phyloP scores from a whole-genome alignment of 2,329 filamentous ascomycete genomes.

The Neonectria magnoliae region DNA sequence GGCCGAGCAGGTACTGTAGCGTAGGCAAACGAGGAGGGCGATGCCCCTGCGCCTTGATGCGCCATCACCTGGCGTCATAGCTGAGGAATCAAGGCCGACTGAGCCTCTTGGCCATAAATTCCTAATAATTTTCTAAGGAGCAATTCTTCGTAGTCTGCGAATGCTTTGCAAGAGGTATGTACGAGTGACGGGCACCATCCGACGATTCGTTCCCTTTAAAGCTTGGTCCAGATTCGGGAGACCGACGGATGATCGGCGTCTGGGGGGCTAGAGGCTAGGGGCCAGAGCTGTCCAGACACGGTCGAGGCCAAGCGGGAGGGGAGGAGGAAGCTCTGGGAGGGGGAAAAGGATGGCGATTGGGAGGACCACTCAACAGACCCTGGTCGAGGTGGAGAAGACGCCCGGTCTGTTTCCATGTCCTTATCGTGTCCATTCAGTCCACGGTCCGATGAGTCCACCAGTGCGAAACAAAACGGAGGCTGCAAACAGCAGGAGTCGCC shows the following conservation, averaged over 20 bases:
- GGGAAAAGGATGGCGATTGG: conserved; percentile 3
- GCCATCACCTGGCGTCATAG: neutral
- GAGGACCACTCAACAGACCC: conserved; percentile 1
- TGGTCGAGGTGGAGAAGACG: conserved; percentile 11
- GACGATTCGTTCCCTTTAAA: neutral
- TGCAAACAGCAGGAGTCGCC: neutral
- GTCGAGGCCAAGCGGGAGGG: conserved; percentile 27
- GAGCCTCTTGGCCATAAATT: neutral
- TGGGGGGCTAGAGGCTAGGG: conserved; percentile 36
- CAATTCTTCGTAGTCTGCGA: neutral
- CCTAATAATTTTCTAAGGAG: neutral
- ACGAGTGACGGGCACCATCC: neutral
- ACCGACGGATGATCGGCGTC: conserved; percentile 34
- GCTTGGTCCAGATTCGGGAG: neutral
- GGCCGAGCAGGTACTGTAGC: neutral
- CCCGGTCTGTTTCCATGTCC: conserved; percentile 1
- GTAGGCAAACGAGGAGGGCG: neutral
- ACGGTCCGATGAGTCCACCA: neutral
- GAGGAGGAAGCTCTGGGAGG: conserved; percentile 24
- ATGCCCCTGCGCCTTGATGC: conserved; percentile 1
- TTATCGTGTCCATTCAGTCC: conserved; percentile 4
- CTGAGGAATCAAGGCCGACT: neutral
- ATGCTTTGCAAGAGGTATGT: too few relatives aligned
- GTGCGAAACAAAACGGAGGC: conserved; percentile 15
- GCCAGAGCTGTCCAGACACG: conserved; percentile 30